These are phyloP conservation scores for Phytophthora niederhauseri DNA, from an alignment of 352 stramenopile species.

Conservation along the genomic window DNA sequence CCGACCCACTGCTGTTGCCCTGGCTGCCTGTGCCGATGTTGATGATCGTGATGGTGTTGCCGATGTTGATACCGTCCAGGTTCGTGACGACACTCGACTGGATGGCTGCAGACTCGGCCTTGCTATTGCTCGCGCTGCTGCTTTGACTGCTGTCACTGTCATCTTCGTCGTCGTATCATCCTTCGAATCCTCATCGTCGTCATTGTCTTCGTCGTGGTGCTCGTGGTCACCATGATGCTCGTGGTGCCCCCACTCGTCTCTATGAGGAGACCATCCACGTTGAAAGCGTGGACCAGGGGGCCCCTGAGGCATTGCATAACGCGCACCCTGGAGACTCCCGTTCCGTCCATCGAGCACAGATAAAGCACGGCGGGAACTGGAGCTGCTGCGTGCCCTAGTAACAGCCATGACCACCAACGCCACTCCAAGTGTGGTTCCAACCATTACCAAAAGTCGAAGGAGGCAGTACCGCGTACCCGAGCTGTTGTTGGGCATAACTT, in stretches of 20 bases:
- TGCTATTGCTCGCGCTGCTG: conserved; percentile 11
- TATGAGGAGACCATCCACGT: neutral
- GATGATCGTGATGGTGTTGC: conserved; percentile 49
- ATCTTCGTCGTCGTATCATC: conserved; percentile 9
- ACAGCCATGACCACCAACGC: conserved; percentile 9
- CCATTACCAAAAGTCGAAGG: conserved; percentile 21
- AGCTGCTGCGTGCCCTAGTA: neutral
- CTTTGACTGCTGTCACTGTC: conserved; percentile 15
- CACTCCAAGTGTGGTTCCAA: conserved; percentile 6
- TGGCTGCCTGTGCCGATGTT: conserved; percentile 32
- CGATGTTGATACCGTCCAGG: conserved; percentile 43
- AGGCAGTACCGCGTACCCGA: conserved; percentile 1
- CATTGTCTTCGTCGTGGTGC: conserved; percentile 1
- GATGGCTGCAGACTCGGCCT: conserved; percentile 15
- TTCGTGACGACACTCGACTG: conserved; percentile 37
- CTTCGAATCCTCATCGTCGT: conserved; percentile 4
- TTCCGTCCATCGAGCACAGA: neutral
- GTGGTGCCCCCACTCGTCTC: neutral
- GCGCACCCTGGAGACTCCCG: conserved; percentile 3
- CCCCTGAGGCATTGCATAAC: neutral
- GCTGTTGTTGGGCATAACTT: conserved; percentile 2
- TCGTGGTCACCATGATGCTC: conserved; percentile 8
- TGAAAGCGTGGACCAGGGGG: neutral
- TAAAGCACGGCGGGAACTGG: neutral
- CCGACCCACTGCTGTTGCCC: neutral